Percentiles rank a stretch among this genome's conserved stretches.
Conservation (phyloP, 1,139 yeast species). For the Nakaseomyces uthaithaninus region DNA sequence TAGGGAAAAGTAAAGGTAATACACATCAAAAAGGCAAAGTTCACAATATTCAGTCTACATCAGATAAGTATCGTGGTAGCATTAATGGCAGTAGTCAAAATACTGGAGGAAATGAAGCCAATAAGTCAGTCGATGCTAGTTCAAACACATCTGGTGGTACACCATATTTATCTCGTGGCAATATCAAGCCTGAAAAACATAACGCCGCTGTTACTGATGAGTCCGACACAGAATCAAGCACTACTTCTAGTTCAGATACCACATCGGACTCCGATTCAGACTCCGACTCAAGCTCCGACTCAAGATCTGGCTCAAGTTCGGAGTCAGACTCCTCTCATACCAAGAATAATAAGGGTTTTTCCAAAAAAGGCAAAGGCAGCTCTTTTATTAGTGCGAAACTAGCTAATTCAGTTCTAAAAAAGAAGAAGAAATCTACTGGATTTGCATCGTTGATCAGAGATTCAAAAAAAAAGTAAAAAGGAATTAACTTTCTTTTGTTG, state of each 20-base stretch:
- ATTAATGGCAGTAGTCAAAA: too few relatives aligned
- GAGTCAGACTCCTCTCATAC: constrained; percentile 16
- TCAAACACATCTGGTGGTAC: too few relatives aligned
- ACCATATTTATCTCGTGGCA: too few relatives aligned
- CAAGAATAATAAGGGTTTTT: constrained; percentile 11
- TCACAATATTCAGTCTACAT: too few relatives aligned
- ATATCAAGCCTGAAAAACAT: too few relatives aligned
- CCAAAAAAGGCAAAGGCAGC: constrained; percentile 16
- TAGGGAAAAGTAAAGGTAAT: too few relatives aligned
- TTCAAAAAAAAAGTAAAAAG: constrained; percentile 33
- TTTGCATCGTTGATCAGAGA: constrained; percentile 49
- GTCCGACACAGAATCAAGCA: constrained; percentile 32
- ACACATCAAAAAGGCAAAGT: too few relatives aligned
- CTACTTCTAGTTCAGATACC: neutral
- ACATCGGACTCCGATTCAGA: constrained; percentile 11
- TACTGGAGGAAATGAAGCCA: too few relatives aligned
- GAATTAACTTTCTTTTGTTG: too few relatives aligned
- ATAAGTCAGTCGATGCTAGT: too few relatives aligned
- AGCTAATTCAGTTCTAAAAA: constrained; percentile 36
- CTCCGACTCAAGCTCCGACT: constrained; percentile 22
- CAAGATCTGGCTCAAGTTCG: constrained; percentile 26
- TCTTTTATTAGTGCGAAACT: constrained; percentile 37
- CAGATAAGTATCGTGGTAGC: too few relatives aligned
- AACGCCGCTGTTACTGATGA: too few relatives aligned
- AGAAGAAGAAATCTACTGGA: constrained; percentile 38